Conservation (phyloP, 2,329 filamentous ascomycete genomes). For the Stemphylium lycopersici region DNA sequence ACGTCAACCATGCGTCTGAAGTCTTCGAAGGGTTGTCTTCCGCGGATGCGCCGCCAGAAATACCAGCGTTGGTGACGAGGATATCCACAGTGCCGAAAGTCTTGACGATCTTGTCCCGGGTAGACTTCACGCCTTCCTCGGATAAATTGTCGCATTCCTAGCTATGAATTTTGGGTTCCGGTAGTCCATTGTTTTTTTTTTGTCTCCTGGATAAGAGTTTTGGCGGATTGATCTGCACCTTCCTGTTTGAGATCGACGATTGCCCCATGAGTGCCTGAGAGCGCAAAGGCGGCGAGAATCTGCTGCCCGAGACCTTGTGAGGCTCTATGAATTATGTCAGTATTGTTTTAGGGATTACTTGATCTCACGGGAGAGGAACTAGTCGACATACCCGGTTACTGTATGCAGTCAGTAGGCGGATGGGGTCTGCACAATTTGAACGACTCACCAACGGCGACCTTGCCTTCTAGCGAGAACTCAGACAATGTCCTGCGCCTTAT, state of each 20-base stretch:
- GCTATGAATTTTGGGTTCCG: conserved; percentile 39
- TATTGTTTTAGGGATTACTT: background rate
- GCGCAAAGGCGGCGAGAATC: conserved; percentile 40
- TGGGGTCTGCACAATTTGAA: background rate
- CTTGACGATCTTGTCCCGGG: conserved; percentile 40
- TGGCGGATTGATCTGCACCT: conserved; percentile 20
- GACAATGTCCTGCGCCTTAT: conserved; percentile 17
- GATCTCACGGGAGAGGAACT: background rate
- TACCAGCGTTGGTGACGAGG: conserved; percentile 50
- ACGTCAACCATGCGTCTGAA: conserved; percentile 82
- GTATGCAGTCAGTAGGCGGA: background rate
- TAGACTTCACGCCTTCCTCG: conserved; percentile 46
- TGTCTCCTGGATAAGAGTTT: conserved; percentile 14
- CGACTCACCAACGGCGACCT: conserved; percentile 20
- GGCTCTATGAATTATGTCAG: conserved; percentile 18
- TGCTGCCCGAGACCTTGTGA: conserved; percentile 40
- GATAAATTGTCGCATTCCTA: conserved; percentile 51
- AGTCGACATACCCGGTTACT: conserved; percentile 4
- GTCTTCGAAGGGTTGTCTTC: conserved; percentile 76
- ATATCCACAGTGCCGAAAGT: conserved; percentile 49
- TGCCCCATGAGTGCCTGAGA: conserved; percentile 40
- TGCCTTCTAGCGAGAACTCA: conserved; percentile 23
- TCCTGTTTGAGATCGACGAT: conserved; percentile 40
- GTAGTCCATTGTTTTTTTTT: conserved; percentile 10
- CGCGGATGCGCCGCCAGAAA: conserved; percentile 61